phyloP scores from a whole-genome alignment of 805 yeast genomes.

The Hanseniaspora mollemarum region DNA sequence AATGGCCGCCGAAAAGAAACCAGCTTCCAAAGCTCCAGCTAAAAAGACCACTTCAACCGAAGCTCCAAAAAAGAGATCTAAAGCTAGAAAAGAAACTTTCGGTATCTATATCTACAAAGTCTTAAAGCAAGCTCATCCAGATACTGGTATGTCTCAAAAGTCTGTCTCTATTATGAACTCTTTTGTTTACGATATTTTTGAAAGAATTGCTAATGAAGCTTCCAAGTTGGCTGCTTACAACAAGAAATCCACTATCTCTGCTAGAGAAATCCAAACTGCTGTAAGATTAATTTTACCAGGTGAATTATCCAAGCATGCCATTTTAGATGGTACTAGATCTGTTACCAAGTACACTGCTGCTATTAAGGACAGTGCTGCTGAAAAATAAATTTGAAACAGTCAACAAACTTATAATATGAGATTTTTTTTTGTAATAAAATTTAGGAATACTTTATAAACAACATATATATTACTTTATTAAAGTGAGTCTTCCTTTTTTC shows the following conservation, averaged over 20 bases:
- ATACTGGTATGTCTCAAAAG: conserved; percentile 97
- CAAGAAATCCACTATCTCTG: conserved; percentile 94
- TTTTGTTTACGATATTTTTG: conserved; percentile 93
- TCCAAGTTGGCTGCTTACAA: conserved; percentile 97
- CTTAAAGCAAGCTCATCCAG: conserved; percentile 97
- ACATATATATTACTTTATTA: conserved; percentile 2
- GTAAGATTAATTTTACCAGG: conserved; percentile 97
- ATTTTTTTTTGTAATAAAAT: conserved; percentile 14
- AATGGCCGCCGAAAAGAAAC: conserved; percentile 90
- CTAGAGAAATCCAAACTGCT: conserved; percentile 97
- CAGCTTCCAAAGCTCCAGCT: conserved; percentile 92
- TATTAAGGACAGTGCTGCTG: conserved; percentile 20
- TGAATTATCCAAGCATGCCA: conserved; percentile 97
- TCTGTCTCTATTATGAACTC: conserved; percentile 99
- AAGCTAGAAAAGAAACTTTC: conserved; percentile 96
- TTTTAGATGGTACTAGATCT: conserved; percentile 97
- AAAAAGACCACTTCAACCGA: conserved; percentile 81
- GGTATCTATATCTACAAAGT: conserved; percentile 97
- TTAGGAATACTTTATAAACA: conserved; percentile 3
- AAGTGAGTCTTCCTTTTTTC: conserved; percentile 10
- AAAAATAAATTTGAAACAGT: conserved; percentile 7
- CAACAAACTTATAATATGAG: conserved; percentile 3
- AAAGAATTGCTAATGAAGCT: conserved; percentile 96
- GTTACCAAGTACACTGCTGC: conserved; percentile 86
- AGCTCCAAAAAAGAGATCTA: conserved; percentile 81